Evolutionary conservation across 2,329 filamentous ascomycete species (phyloP), one percentile per base, ranked within the genome.

Genomic region (Neofusicoccum umdonicola): DNA sequence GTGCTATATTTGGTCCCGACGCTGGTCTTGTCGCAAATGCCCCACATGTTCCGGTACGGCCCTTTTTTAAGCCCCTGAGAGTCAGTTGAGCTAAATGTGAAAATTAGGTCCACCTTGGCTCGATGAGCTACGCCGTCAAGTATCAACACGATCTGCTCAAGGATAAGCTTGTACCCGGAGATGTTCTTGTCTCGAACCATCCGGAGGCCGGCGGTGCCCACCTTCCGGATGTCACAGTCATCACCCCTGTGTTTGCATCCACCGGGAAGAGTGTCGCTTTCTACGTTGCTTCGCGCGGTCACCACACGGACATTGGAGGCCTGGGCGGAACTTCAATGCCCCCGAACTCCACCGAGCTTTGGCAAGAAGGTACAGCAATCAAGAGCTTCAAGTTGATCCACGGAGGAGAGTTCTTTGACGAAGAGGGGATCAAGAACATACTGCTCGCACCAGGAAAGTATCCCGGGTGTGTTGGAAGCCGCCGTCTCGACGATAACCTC

Each of bases 321-420:
- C 69, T 76, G 4, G 81, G 92, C 0, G 62, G 62, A 3, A 65
- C 68, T 1, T 71, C 72, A 0, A 72, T 72, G 0, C 77, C 75
- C 75, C 76, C 76, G 2, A 81, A 79, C 19, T 81, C 78, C 3
- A 80, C 77, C 0, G 79, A 81, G 56, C 70, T 83, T 1, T 81
- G 77, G 74, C 78, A 83, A 67, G 81, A 83, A 67, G 81, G 81
- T 8, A 80, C 80, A 0, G 77, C 78, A 0, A 81, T 83, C 15
- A 77, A 81, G 63, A 78, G 79, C 1, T 78, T 80, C 65, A 79
- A 67, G 19, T 65, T 79, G 0, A 72, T 79, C 3, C 67, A 69
- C 2, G 67, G 73, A 5, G 77, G 75, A 0, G 48, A 69, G 0
- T 79, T 80, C 51, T 71, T 78, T 35, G 77, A 80, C 60, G 69